Percentiles rank a stretch among this genome's conserved stretches.
Conservation (phyloP, 2,329 filamentous ascomycete species). For the Chaetoscypha palmicola region DNA sequence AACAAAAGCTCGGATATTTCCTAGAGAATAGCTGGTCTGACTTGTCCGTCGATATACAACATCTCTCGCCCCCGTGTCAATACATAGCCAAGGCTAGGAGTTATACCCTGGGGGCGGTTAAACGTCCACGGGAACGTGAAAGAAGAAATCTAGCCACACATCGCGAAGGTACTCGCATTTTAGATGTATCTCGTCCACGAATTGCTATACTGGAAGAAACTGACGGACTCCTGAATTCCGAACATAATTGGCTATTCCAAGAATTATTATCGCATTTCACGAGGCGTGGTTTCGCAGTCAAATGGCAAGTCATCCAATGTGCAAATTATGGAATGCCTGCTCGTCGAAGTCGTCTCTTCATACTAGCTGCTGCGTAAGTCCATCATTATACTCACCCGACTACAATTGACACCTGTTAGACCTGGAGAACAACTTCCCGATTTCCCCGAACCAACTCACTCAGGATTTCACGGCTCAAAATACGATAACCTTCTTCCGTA, state of each 20-base stretch:
- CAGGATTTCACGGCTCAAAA: conserved; percentile 31
- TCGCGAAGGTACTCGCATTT: conserved; percentile 48
- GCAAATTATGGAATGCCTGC: conserved; percentile 25
- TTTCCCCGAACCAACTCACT: conserved; percentile 58
- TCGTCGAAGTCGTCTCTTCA: conserved; percentile 35
- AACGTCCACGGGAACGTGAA: too few species aligned
- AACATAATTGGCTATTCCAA: too few species aligned
- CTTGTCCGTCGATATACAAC: conserved; percentile 60
- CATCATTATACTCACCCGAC: too few species aligned
- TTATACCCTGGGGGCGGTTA: too few species aligned
- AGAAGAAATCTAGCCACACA: conserved; percentile 64
- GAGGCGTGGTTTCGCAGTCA: conserved; percentile 57
- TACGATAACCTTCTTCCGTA: conserved; percentile 36
- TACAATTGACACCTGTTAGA: too few species aligned
- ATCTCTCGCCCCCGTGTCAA: conserved; percentile 73
- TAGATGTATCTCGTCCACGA: too few species aligned
- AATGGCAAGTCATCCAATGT: conserved; percentile 64
- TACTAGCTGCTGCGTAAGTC: conserved; percentile 24
- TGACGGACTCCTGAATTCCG: too few species aligned
- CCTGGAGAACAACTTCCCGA: conserved; percentile 64
- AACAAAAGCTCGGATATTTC: conserved; percentile 13
- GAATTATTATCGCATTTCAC: conserved; percentile 60
- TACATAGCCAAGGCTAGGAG: too few species aligned
- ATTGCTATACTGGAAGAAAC: too few species aligned
- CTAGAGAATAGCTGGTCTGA: conserved; percentile 9